phyloP scores from a whole-genome alignment of 257 asterid species.

The Thymus quinquecostatus region DNA sequence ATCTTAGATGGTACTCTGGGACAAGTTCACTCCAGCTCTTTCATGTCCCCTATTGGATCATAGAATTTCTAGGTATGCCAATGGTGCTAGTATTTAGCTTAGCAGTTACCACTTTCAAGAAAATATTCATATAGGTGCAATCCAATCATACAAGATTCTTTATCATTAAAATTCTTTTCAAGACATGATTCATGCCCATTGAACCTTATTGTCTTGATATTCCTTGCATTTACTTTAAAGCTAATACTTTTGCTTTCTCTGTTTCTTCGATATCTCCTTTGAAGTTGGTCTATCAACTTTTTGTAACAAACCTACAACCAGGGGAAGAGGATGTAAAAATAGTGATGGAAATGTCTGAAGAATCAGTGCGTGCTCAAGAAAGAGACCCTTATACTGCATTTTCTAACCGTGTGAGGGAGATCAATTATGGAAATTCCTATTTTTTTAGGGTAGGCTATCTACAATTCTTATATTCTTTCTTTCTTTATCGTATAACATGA shows the following conservation, averaged over 20 bases:
- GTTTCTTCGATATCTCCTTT: slow-evolving; percentile 29
- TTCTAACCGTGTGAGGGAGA: slow-evolving; percentile 87
- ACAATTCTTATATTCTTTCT: slow-evolving; percentile 25
- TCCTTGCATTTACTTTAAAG: slow-evolving; percentile 23
- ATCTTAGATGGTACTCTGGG: slow-evolving; percentile 2
- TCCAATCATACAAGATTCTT: slow-evolving; percentile 9
- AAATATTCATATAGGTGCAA: slow-evolving; percentile 15
- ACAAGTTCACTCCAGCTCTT: slow-evolving; percentile 21
- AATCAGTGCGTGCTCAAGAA: slow-evolving; percentile 93
- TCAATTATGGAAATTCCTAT: slow-evolving; percentile 91
- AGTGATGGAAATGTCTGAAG: slow-evolving; percentile 99
- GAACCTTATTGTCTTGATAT: slow-evolving; percentile 17
- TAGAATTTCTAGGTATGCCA: slow-evolving; percentile 1
- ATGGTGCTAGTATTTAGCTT: slow-evolving; percentile 11
- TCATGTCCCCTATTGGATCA: slow-evolving; percentile 14
- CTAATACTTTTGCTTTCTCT: slow-evolving; percentile 33
- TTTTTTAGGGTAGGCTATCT: slow-evolving; percentile 74
- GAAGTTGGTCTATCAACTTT: slow-evolving; percentile 95
- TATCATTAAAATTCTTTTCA: too few relatives aligned
- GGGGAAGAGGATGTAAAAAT: slow-evolving; percentile 88
- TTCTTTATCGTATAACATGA: not conserved
- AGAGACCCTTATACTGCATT: slow-evolving; percentile 94
- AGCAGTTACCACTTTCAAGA: slow-evolving; percentile 2
- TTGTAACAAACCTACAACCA: slow-evolving; percentile 72
- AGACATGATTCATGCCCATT: too few relatives aligned